phyloP scores from a whole-genome alignment of 1,139 yeast species.

The Dujonia santamariae region DNA sequence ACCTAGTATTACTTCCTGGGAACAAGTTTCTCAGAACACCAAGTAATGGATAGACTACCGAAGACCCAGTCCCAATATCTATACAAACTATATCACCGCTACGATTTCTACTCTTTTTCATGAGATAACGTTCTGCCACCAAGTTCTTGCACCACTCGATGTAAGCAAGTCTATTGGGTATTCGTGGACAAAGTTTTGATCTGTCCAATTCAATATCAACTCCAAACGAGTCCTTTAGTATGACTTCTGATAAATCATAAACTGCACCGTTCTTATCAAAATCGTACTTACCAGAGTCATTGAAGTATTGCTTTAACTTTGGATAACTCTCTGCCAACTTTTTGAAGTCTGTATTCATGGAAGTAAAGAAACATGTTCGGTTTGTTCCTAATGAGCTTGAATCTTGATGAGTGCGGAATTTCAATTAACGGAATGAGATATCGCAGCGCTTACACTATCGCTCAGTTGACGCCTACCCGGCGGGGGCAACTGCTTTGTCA shows the following conservation, averaged over 20 bases:
- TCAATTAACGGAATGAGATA: too few relatives aligned
- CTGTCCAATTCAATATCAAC: conserved; percentile 12
- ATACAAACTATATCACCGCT: conserved; percentile 7
- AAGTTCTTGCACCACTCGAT: conserved; percentile 11
- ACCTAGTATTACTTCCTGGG: conserved; percentile 6
- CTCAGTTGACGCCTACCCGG: too few relatives aligned
- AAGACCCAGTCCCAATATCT: conserved; percentile 23
- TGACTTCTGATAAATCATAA: conserved; percentile 16
- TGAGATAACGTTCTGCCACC: conserved; percentile 4
- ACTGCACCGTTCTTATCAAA: conserved; percentile 5
- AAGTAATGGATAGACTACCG: conserved; percentile 17
- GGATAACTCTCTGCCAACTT: conserved; percentile 2
- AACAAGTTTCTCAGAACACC: conserved; percentile 9
- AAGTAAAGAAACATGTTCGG: too few relatives aligned
- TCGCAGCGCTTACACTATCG: too few relatives aligned
- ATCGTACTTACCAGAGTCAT: conserved; percentile 2
- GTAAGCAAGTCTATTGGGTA: conserved; percentile 19
- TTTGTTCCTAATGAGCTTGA: too few relatives aligned
- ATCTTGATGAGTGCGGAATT: too few relatives aligned
- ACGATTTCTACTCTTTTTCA: not conserved
- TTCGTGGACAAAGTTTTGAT: conserved; percentile 18
- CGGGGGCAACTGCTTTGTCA: too few relatives aligned
- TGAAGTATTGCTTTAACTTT: conserved; percentile 1
- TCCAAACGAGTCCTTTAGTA: conserved; percentile 14
- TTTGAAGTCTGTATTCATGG: conserved; percentile 3